Conservation (phyloP, 352 stramenopile species). For the Globisporangium nagaii region DNA sequence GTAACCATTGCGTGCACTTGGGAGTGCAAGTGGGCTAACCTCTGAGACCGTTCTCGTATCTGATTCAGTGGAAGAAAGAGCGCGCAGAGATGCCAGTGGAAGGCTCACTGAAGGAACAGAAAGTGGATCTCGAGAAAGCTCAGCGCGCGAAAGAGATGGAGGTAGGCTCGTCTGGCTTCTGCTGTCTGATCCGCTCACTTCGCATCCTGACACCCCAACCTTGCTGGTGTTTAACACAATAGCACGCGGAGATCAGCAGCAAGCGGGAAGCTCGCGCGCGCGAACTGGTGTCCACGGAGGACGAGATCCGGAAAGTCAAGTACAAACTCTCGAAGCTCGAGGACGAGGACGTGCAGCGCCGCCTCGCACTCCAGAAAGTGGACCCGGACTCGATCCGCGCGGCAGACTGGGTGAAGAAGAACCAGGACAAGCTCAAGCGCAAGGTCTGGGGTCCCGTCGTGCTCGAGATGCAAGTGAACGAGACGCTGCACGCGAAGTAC, state of each 20-base stretch:
- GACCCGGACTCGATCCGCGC: conserved; percentile 73
- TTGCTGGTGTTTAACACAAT: too few relatives aligned
- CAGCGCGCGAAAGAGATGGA: conserved; percentile 70
- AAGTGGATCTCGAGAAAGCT: conserved; percentile 54
- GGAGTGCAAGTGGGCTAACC: too few relatives aligned
- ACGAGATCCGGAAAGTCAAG: conserved; percentile 41
- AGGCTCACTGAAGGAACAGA: conserved; percentile 44
- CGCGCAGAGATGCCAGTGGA: conserved; percentile 45
- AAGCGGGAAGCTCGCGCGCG: conserved; percentile 51
- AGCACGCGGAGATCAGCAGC: conserved; percentile 70
- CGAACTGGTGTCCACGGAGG: conserved; percentile 40
- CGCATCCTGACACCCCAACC: too few relatives aligned
- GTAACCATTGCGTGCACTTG: too few relatives aligned
- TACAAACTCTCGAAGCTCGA: conserved; percentile 62
- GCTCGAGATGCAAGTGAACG: conserved; percentile 80
- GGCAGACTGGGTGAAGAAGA: conserved; percentile 72
- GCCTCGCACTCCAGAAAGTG: conserved; percentile 41
- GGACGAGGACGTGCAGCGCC: conserved; percentile 71
- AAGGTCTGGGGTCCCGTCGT: conserved; percentile 82
- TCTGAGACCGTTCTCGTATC: background rate
- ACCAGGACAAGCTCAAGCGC: conserved; percentile 55
- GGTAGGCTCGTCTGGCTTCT: too few relatives aligned
- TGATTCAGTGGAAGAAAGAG: conserved; percentile 51
- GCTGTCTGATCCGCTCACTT: too few relatives aligned
- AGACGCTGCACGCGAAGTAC: conserved; percentile 77